Conservation (phyloP, 2,329 filamentous ascomycete species). For the Cordyceps fumosorosea region DNA sequence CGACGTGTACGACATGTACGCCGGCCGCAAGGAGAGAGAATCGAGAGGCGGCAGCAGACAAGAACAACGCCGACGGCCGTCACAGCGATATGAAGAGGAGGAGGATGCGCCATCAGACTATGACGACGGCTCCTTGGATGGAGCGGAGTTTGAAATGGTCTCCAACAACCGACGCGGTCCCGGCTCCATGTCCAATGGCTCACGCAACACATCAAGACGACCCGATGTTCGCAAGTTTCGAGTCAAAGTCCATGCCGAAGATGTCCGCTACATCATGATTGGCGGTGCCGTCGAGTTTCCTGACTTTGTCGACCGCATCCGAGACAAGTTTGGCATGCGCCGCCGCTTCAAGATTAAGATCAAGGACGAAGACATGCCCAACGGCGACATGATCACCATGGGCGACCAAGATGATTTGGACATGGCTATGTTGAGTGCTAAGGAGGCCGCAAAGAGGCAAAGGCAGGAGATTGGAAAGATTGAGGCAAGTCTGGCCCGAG, state of each 20-base stretch:
- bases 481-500: conserved; percentile 61
- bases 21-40: conserved; percentile 32
- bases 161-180: conserved; percentile 43
- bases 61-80: conserved; percentile 27
- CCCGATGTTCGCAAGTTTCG: conserved; percentile 72
- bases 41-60: conserved; percentile 33
- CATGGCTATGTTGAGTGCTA: conserved; percentile 69
- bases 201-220: conserved; percentile 49
- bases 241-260: conserved; percentile 86
- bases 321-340: conserved; percentile 77
- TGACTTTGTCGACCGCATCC: conserved; percentile 71
- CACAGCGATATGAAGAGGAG: conserved; percentile 65
- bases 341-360: conserved; percentile 84
- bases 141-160: conserved; percentile 76
- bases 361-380: conserved; percentile 66
- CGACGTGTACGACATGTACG: conserved; percentile 63
- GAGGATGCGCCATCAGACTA: conserved; percentile 69
- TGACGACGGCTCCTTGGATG: conserved; percentile 64
- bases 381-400: conserved; percentile 93
- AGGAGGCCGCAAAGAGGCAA: conserved; percentile 63
- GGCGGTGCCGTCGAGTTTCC: conserved; percentile 64
- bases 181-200: conserved; percentile 40
- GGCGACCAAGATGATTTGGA: conserved; percentile 94
- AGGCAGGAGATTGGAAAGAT: conserved; percentile 82
- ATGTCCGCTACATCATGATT: conserved; percentile 90